Evolutionary conservation across 2,329 filamentous ascomycete genomes (phyloP).

Genomic region (Aspergillus sp.): DNA sequence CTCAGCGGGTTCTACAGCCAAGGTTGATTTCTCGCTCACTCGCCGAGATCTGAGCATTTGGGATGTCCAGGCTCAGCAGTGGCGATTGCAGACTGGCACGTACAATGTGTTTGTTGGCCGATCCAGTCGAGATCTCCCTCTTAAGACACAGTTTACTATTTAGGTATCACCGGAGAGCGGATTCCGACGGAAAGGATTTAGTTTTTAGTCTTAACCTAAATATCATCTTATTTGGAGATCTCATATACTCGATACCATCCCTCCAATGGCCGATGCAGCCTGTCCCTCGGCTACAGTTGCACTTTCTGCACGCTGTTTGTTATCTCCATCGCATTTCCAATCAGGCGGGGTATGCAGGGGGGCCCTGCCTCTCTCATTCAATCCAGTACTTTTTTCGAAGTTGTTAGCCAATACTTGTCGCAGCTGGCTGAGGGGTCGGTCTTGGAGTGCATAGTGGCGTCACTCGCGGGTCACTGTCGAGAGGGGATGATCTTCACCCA

Average conservation of each 20-base stretch:
- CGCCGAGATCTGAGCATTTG: constrained; percentile 31
- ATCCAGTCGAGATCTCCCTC: constrained; percentile 22
- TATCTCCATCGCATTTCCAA: neutral
- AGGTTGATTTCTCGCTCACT: constrained; percentile 45
- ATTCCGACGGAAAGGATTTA: neutral
- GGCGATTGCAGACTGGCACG: constrained; percentile 16
- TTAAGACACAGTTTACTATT: constrained; percentile 13
- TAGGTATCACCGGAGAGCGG: neutral
- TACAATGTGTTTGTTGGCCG: constrained; percentile 25
- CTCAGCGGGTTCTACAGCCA: constrained; percentile 38
- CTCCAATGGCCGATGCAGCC: neutral
- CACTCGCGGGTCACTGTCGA: neutral
- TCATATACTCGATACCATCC: neutral
- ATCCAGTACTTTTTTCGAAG: neutral
- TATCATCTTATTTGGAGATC: neutral
- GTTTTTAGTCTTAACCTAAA: neutral
- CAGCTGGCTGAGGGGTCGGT: neutral
- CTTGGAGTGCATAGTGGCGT: neutral
- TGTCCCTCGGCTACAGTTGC: neutral
- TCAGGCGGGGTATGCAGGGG: neutral
- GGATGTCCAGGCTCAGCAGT: constrained; percentile 28
- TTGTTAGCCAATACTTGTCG: neutral
- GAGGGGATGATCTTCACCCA: neutral
- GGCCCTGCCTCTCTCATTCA: neutral
- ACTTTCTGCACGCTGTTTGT: neutral